A percentile compares a stretch with the other conserved stretches of the same genome.
phyloP scores from a whole-genome alignment of 2,329 filamentous ascomycete genomes.

The Epichloe elymi region DNA sequence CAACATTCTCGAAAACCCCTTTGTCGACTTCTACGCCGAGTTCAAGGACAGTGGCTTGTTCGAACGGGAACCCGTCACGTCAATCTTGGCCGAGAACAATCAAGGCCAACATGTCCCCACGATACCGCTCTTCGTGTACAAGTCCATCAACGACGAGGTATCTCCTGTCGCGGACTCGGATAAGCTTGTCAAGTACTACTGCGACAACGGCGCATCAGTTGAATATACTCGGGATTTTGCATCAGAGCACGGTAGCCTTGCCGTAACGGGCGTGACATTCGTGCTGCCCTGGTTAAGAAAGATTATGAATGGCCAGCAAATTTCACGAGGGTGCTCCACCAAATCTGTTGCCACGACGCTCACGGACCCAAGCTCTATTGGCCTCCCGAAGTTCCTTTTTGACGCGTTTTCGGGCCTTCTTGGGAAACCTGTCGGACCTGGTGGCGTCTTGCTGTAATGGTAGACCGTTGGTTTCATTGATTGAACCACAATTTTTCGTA shows the following conservation, averaged over 20 bases:
- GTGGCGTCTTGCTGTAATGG: not conserved
- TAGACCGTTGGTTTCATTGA: too few relatives aligned
- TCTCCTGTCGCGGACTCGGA: not conserved
- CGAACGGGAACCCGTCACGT: not conserved
- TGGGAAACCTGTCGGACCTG: not conserved
- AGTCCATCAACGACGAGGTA: constrained; percentile 1
- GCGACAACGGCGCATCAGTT: constrained; percentile 1
- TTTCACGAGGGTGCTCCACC: not conserved
- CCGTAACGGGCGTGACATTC: not conserved
- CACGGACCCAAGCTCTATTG: not conserved
- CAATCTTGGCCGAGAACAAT: not conserved
- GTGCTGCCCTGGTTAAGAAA: not conserved
- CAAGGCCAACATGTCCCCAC: not conserved
- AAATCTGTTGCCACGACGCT: not conserved
- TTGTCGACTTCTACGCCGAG: not conserved
- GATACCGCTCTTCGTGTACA: not conserved
- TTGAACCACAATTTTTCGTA: too few relatives aligned
- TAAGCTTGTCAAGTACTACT: not conserved
- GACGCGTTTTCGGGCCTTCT: not conserved
- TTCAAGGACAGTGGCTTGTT: not conserved
- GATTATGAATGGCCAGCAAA: not conserved
- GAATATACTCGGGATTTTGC: not conserved
- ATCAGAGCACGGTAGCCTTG: not conserved
- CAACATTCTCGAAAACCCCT: not conserved
- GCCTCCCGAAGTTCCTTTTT: not conserved